Conservation (phyloP, 306 rosid species). For the Fagus crenata region DNA sequence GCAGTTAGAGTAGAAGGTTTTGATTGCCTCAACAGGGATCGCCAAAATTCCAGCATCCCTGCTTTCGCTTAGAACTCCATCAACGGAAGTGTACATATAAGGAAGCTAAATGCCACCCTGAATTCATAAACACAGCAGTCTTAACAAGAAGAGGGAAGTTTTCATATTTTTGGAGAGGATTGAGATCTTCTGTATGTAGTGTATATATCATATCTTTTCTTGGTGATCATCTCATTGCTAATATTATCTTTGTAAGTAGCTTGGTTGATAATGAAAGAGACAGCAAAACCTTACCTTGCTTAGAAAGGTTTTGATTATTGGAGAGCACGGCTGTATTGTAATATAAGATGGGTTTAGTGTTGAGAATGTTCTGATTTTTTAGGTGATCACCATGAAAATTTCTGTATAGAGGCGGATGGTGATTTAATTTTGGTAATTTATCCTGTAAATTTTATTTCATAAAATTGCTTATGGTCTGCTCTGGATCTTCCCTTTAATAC, state of each 20-base stretch:
- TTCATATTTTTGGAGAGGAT: slow-evolving; percentile 33
- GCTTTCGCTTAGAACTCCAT: slow-evolving; percentile 63
- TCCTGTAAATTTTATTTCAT: slow-evolving; percentile 49
- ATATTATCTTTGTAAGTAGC: slow-evolving; percentile 30
- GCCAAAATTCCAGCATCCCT: slow-evolving; percentile 80
- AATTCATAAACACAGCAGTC: slow-evolving; percentile 35
- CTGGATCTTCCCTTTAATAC: not conserved
- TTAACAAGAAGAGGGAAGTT: slow-evolving; percentile 45
- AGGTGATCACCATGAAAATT: slow-evolving; percentile 47
- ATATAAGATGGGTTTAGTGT: slow-evolving; percentile 30
- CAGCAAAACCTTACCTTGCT: slow-evolving; percentile 50
- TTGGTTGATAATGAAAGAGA: slow-evolving; percentile 35
- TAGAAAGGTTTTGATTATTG: slow-evolving; percentile 49
- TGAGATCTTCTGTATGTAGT: slow-evolving; percentile 36
- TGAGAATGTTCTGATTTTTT: slow-evolving; percentile 35
- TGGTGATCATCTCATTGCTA: slow-evolving; percentile 37
- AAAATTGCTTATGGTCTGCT: not conserved
- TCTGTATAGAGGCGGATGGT: slow-evolving; percentile 47
- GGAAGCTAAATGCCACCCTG: slow-evolving; percentile 57
- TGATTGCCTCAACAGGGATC: slow-evolving; percentile 80
- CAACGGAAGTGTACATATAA: slow-evolving; percentile 70
- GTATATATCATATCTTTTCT: slow-evolving; percentile 40
- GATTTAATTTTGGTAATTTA: slow-evolving; percentile 34
- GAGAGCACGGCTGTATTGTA: slow-evolving; percentile 46
- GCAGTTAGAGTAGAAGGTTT: slow-evolving; percentile 96